These are phyloP conservation scores for Beauveria caledonica DNA, from an alignment of 2,329 filamentous ascomycete genomes.

Conservation along the genomic window DNA sequence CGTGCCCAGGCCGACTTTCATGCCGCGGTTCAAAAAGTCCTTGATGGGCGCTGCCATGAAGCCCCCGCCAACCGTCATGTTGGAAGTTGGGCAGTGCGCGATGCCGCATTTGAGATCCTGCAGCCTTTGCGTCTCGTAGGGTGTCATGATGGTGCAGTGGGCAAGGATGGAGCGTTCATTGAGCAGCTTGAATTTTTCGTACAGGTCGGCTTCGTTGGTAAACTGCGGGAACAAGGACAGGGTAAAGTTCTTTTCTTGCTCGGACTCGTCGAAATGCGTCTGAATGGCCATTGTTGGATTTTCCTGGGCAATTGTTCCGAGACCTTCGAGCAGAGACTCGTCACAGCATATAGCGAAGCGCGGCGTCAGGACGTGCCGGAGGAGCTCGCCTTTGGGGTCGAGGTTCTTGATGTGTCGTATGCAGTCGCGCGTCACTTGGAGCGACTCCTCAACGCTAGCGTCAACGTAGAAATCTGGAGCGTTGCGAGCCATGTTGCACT, in stretches of 20 bases:
- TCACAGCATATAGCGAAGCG: constrained; percentile 56
- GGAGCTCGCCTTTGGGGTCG: constrained; percentile 34
- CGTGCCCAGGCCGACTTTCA: constrained; percentile 60
- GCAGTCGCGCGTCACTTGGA: constrained; percentile 40
- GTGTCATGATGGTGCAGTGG: constrained; percentile 55
- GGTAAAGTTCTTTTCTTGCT: constrained; percentile 50
- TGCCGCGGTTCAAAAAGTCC: constrained; percentile 45
- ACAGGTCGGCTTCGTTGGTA: constrained; percentile 50
- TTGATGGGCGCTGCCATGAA: constrained; percentile 55
- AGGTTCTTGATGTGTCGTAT: constrained; percentile 38
- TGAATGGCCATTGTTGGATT: constrained; percentile 49
- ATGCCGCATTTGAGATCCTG: constrained; percentile 44
- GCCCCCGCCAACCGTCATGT: constrained; percentile 53
- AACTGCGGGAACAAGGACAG: constrained; percentile 47
- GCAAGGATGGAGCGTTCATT: constrained; percentile 51
- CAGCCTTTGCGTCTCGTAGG: constrained; percentile 44
- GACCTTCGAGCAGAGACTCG: constrained; percentile 41
- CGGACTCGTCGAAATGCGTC: constrained; percentile 60
- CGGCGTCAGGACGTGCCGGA: constrained; percentile 47
- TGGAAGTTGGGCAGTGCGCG: constrained; percentile 56
- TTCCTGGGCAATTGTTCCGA: constrained; percentile 43
- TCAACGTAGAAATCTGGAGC: constrained; percentile 48
- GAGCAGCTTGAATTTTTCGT: constrained; percentile 46
- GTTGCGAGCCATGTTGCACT: constrained; percentile 54
- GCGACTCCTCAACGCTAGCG: constrained; percentile 33